Base-by-base conservation (phyloP, 768 basidiomycete genomes). In the Xerocomus brunneocitrinus region DNA sequence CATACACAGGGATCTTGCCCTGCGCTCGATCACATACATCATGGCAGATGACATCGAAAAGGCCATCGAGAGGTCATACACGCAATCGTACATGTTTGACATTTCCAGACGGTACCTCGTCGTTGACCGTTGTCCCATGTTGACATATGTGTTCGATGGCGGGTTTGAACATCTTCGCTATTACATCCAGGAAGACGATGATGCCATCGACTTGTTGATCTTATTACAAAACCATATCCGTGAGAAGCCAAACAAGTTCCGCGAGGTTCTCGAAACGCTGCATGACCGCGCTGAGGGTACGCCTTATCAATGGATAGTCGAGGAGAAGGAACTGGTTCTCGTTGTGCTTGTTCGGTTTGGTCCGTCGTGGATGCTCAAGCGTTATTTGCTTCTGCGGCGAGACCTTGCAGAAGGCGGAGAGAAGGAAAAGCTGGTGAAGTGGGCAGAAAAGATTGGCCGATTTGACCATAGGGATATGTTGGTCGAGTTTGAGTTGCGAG, bases 1-100 rank as follows among this genome's bases (percentile, higher is more conserved):
- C 8, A 52, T 63, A 25, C 63, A 67, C 35, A 59, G 49, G 52
- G 66, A 67, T 32, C 66, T 67, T n/a, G 66, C 66, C 22, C 44
- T 68, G 47, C 58, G 66, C 25, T 66, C 63, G 14, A 65, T 67
- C 47, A 67, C 59, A 22, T 67, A 67, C 38, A 60, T 67, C 50
- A 54, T 66, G 58, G 10, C 57, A 3, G 57, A 54, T 5, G 65
- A 67, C 27, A 60, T 66, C 27, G 60, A 63, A 47, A 62, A 34
- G 19, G 63, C 60, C 5, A 64, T 67, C 49, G 27, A 27, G 8
- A 62, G 42, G 52, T 67, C 65, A 25, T 57, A 65, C 46, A 58
- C n/a, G 24, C 58, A 56, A 28, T 52, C 63, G 14, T 60, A 52
- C 60, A 60, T 66, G 61, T 62, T 65, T 47, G 65, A 67, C 3